Evolutionary conservation across 2,329 filamentous ascomycete species (phyloP), one percentile per base, ranked within the genome.

Genomic region (Botrytis hyacinthi): DNA sequence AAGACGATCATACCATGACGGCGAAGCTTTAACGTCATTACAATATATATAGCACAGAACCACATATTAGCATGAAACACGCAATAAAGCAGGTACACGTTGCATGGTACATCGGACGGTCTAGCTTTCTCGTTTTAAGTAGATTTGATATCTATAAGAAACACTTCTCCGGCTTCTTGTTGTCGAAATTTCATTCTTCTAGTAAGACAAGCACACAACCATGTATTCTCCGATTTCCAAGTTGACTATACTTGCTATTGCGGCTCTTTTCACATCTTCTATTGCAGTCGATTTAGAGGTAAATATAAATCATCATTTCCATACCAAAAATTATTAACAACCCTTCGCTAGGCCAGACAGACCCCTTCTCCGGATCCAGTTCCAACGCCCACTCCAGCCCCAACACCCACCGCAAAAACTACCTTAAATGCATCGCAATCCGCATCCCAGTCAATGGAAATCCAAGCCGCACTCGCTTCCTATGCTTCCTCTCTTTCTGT

Each of bases 51-150:
- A 51, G 22, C 40, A n/a, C 16, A 54, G 65, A 20, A 29, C 65
- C 65, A 67, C 65, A 40, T 54, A 67, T 54, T 40, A 67, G 42
- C 10, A 68, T 57, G 65, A 68, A 68, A 57, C 48, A 42, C 54
- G 35, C 48, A 57, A 20, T 46, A 51, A 67, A 51, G 46, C 46
- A 67, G 32, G 26, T 42, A 68, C 46, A 68, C 48, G 35, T 57
- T 16, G n/a, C 18, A 7, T 12, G n/a, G 26, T 57, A 44, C 48
- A 42, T 69, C 35, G 44, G 35, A 69, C 48, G 37, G 32, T 57
- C 18, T 4, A 42, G 66, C 1, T 20, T 32, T 32, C 26, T 42
- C 18, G 20, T 57, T 42, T 57, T 20, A 44, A 42, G 10, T 26
- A 57, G n/a, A n/a, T 22, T 57, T 57, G 18, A 42, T 26, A 32